phyloP scores from a whole-genome alignment of 1,284 basidiomycete species.

The Sporisorium sorghi region DNA sequence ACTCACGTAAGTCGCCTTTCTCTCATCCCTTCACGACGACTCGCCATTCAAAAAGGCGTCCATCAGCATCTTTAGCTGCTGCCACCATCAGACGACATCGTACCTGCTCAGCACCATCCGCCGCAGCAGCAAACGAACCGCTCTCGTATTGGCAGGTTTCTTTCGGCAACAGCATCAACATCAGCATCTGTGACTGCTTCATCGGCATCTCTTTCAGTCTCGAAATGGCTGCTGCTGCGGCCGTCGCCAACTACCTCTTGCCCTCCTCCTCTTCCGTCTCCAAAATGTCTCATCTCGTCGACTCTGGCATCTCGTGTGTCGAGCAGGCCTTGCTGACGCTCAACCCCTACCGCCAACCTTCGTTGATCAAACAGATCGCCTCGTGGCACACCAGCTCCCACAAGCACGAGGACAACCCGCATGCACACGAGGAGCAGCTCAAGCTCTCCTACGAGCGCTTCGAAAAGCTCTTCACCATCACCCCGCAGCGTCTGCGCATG shows the following conservation, averaged over 20 bases:
- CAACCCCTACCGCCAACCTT: conserved; percentile 6
- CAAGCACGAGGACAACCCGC: conserved; percentile 53
- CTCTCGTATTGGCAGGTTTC: too few species aligned
- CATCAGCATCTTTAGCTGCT: background rate
- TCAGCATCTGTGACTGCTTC: background rate
- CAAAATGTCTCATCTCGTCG: conserved; percentile 28
- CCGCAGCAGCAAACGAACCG: background rate
- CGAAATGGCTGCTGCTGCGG: conserved; percentile 14
- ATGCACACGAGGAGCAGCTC: conserved; percentile 58
- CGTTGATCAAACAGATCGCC: conserved; percentile 50
- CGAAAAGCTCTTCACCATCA: conserved; percentile 62
- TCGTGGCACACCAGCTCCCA: conserved; percentile 65
- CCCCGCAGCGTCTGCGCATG: conserved; percentile 62
- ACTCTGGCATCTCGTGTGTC: conserved; percentile 20
- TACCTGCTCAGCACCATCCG: background rate
- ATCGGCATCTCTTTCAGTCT: background rate
- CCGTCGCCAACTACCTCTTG: conserved; percentile 6
- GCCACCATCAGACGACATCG: background rate
- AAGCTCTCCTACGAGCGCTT: conserved; percentile 53
- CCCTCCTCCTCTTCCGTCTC: conserved; percentile 3
- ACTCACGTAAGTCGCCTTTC: conserved; percentile 49
- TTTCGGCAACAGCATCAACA: background rate
- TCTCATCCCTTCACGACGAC: background rate
- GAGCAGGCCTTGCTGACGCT: conserved; percentile 31
- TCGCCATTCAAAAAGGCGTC: background rate